These are phyloP conservation scores for Russula foetens DNA, from an alignment of 768 basidiomycete species.

Conservation along the genomic window DNA sequence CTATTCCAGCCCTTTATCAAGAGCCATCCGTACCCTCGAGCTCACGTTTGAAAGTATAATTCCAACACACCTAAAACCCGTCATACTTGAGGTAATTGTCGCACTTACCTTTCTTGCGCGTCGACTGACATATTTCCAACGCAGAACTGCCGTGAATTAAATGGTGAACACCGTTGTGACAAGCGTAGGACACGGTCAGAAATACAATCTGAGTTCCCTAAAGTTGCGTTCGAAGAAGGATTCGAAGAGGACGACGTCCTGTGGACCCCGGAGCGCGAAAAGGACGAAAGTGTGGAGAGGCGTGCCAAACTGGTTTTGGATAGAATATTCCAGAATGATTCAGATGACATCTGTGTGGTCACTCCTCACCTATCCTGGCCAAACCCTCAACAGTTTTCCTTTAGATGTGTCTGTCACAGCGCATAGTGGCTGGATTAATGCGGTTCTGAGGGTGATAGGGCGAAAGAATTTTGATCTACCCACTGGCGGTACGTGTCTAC, in stretches of 20 bases:
- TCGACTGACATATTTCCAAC: neutral
- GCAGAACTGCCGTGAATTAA: slow-evolving; percentile 15
- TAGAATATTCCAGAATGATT: slow-evolving; percentile 9
- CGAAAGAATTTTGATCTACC: slow-evolving; percentile 6
- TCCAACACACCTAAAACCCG: slow-evolving; percentile 1
- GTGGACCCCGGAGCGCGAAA: slow-evolving; percentile 12
- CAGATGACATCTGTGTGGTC: slow-evolving; percentile 14
- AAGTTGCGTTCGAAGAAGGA: slow-evolving; percentile 16
- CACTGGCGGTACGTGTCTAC: slow-evolving; percentile 15
- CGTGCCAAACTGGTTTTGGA: slow-evolving; percentile 19
- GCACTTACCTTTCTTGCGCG: neutral
- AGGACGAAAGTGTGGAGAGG: neutral
- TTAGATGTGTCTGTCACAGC: slow-evolving; percentile 18
- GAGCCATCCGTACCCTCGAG: slow-evolving; percentile 16
- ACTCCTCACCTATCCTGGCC: neutral
- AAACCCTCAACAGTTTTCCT: neutral
- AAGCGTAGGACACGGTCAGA: slow-evolving; percentile 15
- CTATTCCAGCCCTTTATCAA: slow-evolving; percentile 15
- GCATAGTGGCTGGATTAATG: slow-evolving; percentile 15
- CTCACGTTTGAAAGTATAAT: slow-evolving; percentile 15
- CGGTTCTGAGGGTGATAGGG: slow-evolving; percentile 13
- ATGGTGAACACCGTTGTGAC: slow-evolving; percentile 17
- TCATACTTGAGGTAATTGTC: slow-evolving; percentile 18
- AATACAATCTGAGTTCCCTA: slow-evolving; percentile 14
- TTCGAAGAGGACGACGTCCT: slow-evolving; percentile 17